phyloP scores from a whole-genome alignment of 1,139 yeast species.

The Pichia sp. region DNA sequence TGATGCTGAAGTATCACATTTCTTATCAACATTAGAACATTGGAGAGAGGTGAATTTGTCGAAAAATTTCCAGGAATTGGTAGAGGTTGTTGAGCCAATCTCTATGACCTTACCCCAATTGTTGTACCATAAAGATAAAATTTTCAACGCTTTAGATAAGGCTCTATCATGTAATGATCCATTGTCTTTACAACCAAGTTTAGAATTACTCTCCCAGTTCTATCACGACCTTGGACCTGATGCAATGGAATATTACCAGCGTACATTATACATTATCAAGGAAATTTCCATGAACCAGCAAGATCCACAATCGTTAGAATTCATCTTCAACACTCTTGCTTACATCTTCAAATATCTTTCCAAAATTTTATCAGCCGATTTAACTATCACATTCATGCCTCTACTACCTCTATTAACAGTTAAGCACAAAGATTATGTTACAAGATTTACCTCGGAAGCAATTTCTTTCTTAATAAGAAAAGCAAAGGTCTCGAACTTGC shows the following conservation, averaged over 20 bases:
- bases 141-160: conserved; percentile 50
- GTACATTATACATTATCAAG: conserved; percentile 49
- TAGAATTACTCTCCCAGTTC: conserved; percentile 79
- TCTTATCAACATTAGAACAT: conserved; percentile 71
- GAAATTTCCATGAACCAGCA: conserved; percentile 46
- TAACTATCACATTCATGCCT: conserved; percentile 62
- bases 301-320: conserved; percentile 70
- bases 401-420: conserved; percentile 60
- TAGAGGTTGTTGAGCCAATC: conserved; percentile 48
- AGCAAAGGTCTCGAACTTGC: conserved; percentile 48
- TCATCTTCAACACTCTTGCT: conserved; percentile 82
- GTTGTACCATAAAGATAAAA: conserved; percentile 60
- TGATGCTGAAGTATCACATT: conserved; percentile 67
- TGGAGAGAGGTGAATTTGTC: conserved; percentile 89
- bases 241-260: conserved; percentile 64
- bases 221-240: conserved; percentile 93
- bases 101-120: conserved; percentile 78
- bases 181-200: conserved; percentile 71
- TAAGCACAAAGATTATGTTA: conserved; percentile 55
- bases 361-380: conserved; percentile 54
- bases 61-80: conserved; percentile 62
- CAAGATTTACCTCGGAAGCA: conserved; percentile 88
- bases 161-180: conserved; percentile 51
- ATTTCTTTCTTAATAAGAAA: conserved; percentile 78
- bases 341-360: conserved; percentile 85